Evolutionary conservation across 805 yeast genomes (phyloP), one percentile per base, ranked within the genome.

Genomic region (Metschnikowia baotianmanensis): DNA sequence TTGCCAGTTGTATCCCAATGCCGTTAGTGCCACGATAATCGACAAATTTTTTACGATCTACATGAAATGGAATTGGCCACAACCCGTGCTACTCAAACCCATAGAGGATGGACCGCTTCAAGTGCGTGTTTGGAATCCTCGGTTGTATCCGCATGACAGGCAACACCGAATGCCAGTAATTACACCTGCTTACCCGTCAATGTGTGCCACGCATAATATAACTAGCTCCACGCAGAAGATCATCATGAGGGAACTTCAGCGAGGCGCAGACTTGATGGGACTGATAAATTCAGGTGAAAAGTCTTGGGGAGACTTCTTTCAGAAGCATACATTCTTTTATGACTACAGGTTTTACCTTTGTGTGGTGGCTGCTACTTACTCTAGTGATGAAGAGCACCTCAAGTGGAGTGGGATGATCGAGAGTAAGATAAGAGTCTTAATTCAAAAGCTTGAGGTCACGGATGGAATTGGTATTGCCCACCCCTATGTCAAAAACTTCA

Each of bases 121-220:
- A 53, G 97, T 90, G 1, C 76, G 96, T 46, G 93, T 93, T 7
- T 93, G 99, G 99, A 93, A 93, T 60, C 99, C 99, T 13, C 77
- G 84, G 47, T 65, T 91, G 3, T 93, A 93, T 58, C 83, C 93
- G 1, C 87, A 81, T 53, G 99, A 93, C 61, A 77, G 95, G 45
- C 79, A 80, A 24, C 99, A 93, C 63, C 72, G 82, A 51, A 93
- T 93, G 99, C 99, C 99, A 0, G 96, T 93, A 9, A 93, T 93
- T 44, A 93, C 99, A 0, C 99, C 99, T 0, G 98, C 98, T 0
- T 88, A 89, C 58, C 96, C 96, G 1, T 90, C 97, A 1, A 93
- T 93, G 99, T 93, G 99, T 66, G 96, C 99, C 0, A 93, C 99
- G 1, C 99, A 93, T 61, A 93, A 93, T 60, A 90, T 93, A 32